These are phyloP conservation scores for Didymella glomerata DNA, from an alignment of 2,329 filamentous ascomycete species.

Conservation along the genomic window DNA sequence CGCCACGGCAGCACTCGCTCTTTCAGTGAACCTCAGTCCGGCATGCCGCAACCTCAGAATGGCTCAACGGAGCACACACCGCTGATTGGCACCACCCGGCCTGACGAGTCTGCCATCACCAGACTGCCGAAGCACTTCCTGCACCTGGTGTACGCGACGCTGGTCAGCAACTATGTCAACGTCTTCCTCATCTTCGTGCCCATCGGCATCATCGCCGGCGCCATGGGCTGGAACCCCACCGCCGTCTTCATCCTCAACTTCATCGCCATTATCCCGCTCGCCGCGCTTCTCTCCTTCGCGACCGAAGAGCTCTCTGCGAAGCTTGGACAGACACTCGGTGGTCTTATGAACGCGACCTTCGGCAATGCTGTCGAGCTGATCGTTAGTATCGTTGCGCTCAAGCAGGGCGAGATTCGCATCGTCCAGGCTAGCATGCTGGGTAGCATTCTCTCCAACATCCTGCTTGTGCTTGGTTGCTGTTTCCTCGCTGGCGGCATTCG, in stretches of 20 bases:
- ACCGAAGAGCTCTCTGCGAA: conserved; percentile 79
- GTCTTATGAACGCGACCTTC: conserved; percentile 78
- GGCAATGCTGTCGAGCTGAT: conserved; percentile 83
- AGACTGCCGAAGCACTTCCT: conserved; percentile 43
- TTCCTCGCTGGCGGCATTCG: conserved; percentile 60
- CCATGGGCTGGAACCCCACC: conserved; percentile 68
- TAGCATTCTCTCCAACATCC: conserved; percentile 91
- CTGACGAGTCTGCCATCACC: conserved; percentile 41
- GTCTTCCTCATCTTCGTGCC: conserved; percentile 77
- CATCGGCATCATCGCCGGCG: conserved; percentile 73
- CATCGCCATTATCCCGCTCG: conserved; percentile 79
- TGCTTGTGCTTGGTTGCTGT: conserved; percentile 72
- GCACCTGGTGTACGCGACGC: conserved; percentile 53
- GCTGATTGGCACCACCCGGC: conserved; percentile 36
- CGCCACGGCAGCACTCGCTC: conserved; percentile 32
- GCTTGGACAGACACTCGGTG: conserved; percentile 77
- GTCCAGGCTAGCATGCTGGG: conserved; percentile 99
- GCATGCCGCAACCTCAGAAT: conserved; percentile 41
- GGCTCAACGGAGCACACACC: conserved; percentile 44
- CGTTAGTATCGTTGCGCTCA: conserved; percentile 90
- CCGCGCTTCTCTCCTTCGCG: conserved; percentile 76
- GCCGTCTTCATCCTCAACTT: conserved; percentile 81
- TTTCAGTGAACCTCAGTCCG: conserved; percentile 10
- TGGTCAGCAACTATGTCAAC: conserved; percentile 68
- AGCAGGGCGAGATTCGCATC: conserved; percentile 86